A percentile compares a stretch with the other conserved stretches of the same genome.
phyloP scores from a whole-genome alignment of 371 early-diverging fungal genomes.

The Haplosporangium sp. region DNA sequence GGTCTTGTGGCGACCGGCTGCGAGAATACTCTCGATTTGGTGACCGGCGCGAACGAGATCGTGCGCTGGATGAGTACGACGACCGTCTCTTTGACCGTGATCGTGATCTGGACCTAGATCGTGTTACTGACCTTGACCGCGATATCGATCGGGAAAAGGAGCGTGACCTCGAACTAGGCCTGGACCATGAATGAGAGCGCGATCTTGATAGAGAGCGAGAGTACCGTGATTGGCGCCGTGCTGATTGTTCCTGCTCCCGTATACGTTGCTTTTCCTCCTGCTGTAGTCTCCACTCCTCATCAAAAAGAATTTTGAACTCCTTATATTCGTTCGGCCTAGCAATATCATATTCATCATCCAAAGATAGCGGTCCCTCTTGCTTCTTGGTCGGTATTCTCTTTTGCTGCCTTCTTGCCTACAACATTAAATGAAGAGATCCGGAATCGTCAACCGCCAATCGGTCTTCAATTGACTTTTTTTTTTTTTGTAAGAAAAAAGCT shows the following conservation, averaged over 20 bases:
- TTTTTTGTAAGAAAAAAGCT: not conserved
- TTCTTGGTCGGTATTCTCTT: conserved; percentile 17
- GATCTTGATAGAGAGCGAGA: conserved; percentile 47
- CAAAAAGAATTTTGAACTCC: conserved; percentile 60
- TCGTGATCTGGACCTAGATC: not conserved
- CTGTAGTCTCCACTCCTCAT: conserved; percentile 53
- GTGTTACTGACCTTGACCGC: conserved; percentile 1
- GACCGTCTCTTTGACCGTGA: conserved; percentile 17
- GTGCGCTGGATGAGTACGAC: conserved; percentile 19
- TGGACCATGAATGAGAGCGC: conserved; percentile 25
- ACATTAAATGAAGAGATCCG: not conserved
- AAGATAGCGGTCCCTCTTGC: conserved; percentile 21
- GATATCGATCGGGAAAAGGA: conserved; percentile 13
- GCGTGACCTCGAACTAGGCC: conserved; percentile 7
- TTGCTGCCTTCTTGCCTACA: conserved; percentile 17
- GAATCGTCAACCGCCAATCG: not conserved
- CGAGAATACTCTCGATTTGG: conserved; percentile 3
- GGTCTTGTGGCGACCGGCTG: conserved; percentile 10
- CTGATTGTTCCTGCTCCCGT: conserved; percentile 29
- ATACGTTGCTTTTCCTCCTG: conserved; percentile 49
- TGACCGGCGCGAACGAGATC: conserved; percentile 1
- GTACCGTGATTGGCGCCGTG: conserved; percentile 9
- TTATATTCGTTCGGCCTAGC: conserved; percentile 72
- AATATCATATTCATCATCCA: conserved; percentile 71
- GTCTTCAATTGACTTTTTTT: not conserved